Conservation (phyloP, 495 filamentous ascomycete genomes). For the Parathielavia appendiculata region DNA sequence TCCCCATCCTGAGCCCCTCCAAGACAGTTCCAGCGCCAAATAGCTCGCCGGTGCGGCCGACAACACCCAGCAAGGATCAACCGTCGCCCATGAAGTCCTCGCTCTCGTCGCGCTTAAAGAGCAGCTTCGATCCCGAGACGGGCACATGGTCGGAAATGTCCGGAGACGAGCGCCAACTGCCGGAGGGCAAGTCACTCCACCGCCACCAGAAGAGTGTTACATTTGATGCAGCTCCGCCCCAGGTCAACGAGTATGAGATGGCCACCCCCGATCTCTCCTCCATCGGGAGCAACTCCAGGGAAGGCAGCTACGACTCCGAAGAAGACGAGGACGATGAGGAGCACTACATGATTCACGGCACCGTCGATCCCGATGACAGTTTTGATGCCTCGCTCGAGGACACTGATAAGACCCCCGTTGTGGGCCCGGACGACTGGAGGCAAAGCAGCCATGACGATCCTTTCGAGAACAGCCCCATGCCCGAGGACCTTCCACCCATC, state of each 20-base stretch:
- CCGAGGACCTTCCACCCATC: slow-evolving; percentile 37
- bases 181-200: slow-evolving; percentile 56
- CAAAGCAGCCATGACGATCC: slow-evolving; percentile 67
- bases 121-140: slow-evolving; percentile 64
- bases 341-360: slow-evolving; percentile 65
- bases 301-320: slow-evolving; percentile 83
- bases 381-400: slow-evolving; percentile 93
- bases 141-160: slow-evolving; percentile 66
- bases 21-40: slow-evolving; percentile 29
- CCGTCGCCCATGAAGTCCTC: slow-evolving; percentile 83
- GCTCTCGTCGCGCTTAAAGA: slow-evolving; percentile 65
- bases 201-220: slow-evolving; percentile 93
- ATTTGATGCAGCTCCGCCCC: slow-evolving; percentile 88
- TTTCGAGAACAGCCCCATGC: slow-evolving; percentile 65
- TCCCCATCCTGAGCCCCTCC: slow-evolving; percentile 39
- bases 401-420: slow-evolving; percentile 92
- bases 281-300: slow-evolving; percentile 76
- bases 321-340: slow-evolving; percentile 64
- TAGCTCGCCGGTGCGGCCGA: slow-evolving; percentile 29
- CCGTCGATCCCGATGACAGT: slow-evolving; percentile 72
- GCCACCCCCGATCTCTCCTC: slow-evolving; percentile 91
- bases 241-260: slow-evolving; percentile 97
- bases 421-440: slow-evolving; percentile 92
- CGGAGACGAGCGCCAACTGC: slow-evolving; percentile 48
- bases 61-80: slow-evolving; percentile 67